These are phyloP conservation scores for Auxenochlorella pyrenoidosa DNA, from an alignment of 139 green algal genomes.

Conservation along the genomic window DNA sequence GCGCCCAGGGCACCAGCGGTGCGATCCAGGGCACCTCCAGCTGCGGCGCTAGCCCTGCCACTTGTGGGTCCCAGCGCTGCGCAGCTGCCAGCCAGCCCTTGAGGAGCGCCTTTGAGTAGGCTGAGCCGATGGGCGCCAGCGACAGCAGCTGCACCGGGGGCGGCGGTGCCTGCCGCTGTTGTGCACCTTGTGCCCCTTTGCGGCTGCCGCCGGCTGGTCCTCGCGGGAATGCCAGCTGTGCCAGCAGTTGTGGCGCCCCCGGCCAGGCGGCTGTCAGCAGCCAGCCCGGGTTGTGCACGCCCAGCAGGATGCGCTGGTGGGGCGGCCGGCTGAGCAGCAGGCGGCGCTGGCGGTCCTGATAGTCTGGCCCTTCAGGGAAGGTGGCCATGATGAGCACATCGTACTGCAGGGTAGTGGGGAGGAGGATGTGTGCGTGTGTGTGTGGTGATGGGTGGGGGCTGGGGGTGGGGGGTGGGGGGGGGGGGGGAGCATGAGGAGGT, in stretches of 20 bases:
- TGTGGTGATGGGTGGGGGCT: background rate
- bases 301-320: background rate
- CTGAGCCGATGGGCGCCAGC: background rate
- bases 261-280: background rate
- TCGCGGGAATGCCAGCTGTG: background rate
- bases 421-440: too few species aligned
- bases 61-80: background rate
- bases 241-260: background rate
- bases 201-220: background rate
- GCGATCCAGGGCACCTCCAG: slow-evolving; percentile 7
- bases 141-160: slow-evolving; percentile 5
- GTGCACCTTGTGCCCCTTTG: background rate
- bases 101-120: background rate
- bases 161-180: background rate
- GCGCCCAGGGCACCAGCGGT: background rate
- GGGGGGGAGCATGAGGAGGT: too few species aligned
- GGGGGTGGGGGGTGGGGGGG: background rate
- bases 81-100: background rate
- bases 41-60: background rate
- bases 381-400: background rate
- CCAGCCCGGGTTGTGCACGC: background rate
- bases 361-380: background rate
- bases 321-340: background rate
- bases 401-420: background rate
- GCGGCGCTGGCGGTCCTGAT: background rate